These are phyloP conservation scores for Biscogniauxia marginata DNA, from an alignment of 2,329 filamentous ascomycete species.

Conservation along the genomic window DNA sequence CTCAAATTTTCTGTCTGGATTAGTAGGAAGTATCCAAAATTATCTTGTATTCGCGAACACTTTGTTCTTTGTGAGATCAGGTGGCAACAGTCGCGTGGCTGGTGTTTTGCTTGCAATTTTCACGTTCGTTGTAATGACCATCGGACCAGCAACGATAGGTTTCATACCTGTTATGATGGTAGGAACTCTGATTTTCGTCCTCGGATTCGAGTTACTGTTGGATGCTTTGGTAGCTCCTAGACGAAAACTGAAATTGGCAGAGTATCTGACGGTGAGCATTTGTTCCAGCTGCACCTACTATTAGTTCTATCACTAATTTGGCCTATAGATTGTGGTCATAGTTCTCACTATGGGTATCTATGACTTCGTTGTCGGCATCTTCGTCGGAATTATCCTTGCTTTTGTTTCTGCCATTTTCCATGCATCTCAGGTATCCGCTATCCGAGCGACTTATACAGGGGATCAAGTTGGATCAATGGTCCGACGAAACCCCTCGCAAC, in stretches of 20 bases:
- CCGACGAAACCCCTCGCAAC: conserved; percentile 83
- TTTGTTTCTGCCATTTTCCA: conserved; percentile 91
- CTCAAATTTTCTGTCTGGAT: conserved; percentile 87
- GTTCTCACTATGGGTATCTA: conserved; percentile 95
- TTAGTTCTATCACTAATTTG: conserved; percentile 20
- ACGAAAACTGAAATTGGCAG: conserved; percentile 80
- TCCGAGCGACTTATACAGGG: conserved; percentile 87
- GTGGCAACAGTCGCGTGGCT: conserved; percentile 81
- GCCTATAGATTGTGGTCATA: conserved; percentile 69
- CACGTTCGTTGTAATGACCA: conserved; percentile 78
- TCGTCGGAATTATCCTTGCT: conserved; percentile 85
- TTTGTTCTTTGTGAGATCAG: conserved; percentile 92
- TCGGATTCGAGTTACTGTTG: conserved; percentile 86
- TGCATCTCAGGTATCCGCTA: conserved; percentile 83
- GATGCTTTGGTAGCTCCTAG: conserved; percentile 88
- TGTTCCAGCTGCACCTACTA: not conserved
- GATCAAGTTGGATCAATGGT: conserved; percentile 90
- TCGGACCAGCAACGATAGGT: conserved; percentile 85
- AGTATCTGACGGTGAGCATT: conserved; percentile 77
- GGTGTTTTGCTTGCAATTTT: conserved; percentile 79
- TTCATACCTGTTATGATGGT: conserved; percentile 98
- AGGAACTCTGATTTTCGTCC: conserved; percentile 88
- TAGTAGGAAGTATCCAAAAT: conserved; percentile 87
- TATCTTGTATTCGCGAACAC: conserved; percentile 98
- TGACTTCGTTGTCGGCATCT: conserved; percentile 93